These are phyloP conservation scores for Picochlorum sp. DNA, from an alignment of 139 green algal genomes.

Conservation along the genomic window DNA sequence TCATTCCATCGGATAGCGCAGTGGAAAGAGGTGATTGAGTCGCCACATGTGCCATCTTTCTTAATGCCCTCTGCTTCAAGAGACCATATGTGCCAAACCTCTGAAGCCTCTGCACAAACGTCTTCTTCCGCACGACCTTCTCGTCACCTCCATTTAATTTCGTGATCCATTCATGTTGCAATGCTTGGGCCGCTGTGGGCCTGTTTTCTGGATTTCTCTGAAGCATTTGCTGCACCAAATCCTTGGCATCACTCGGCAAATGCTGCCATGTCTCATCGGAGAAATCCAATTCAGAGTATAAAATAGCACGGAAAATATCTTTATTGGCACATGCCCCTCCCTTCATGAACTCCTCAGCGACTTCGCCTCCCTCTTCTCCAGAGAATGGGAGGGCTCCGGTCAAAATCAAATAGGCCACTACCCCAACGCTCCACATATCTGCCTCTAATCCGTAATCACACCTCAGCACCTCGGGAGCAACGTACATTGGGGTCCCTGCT, in stretches of 20 bases:
- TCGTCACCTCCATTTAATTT: slow-evolving; percentile 4
- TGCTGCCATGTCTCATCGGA: slow-evolving; percentile 42
- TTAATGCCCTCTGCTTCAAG: slow-evolving; percentile 58
- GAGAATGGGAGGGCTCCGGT: slow-evolving; percentile 54
- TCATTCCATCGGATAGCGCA: slow-evolving; percentile 9
- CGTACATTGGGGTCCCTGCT: slow-evolving; percentile 46
- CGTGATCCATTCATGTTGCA: slow-evolving; percentile 52
- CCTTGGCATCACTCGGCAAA: slow-evolving; percentile 14
- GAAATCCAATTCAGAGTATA: slow-evolving; percentile 66
- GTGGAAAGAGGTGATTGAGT: neutral
- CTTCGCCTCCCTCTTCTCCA: slow-evolving; percentile 46
- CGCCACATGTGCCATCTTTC: slow-evolving; percentile 26
- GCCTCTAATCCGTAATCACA: slow-evolving; percentile 43
- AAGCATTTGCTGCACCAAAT: slow-evolving; percentile 41
- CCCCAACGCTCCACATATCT: slow-evolving; percentile 66
- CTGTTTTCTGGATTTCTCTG: slow-evolving; percentile 44
- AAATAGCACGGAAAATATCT: slow-evolving; percentile 55
- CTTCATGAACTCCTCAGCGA: slow-evolving; percentile 41
- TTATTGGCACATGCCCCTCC: slow-evolving; percentile 31
- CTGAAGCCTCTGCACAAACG: slow-evolving; percentile 72
- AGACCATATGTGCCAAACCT: slow-evolving; percentile 60
- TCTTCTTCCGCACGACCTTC: slow-evolving; percentile 30
- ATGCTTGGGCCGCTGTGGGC: slow-evolving; percentile 49
- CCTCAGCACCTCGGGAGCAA: slow-evolving; percentile 57
- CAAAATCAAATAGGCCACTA: slow-evolving; percentile 58